A percentile compares a stretch with the other conserved stretches of the same genome.
These are phyloP conservation scores for Colletotrichum lentis DNA, from an alignment of 2,329 filamentous ascomycete species.

Conservation along the genomic window DNA sequence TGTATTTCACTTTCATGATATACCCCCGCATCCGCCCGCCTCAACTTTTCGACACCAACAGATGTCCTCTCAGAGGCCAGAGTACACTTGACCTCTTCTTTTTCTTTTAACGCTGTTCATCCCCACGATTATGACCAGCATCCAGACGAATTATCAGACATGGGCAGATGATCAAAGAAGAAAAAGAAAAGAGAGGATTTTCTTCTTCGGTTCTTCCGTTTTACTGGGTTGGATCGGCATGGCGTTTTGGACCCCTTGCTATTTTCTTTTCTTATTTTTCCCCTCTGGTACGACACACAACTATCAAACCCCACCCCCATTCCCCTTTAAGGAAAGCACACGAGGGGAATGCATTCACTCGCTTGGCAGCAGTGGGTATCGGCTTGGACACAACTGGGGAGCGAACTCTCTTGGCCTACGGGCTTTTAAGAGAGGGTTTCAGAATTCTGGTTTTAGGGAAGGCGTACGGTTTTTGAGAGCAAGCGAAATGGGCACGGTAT, in stretches of 20 bases:
- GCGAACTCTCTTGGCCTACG: slow-evolving; percentile 14
- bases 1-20: slow-evolving; percentile 26
- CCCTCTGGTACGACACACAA: slow-evolving; percentile 19
- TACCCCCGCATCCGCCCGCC: not conserved
- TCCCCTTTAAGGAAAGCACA: slow-evolving; percentile 16
- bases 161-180: slow-evolving; percentile 34
- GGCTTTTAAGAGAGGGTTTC: slow-evolving; percentile 15
- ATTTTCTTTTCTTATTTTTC: slow-evolving; percentile 1
- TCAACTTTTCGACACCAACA: slow-evolving; percentile 20
- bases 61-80: slow-evolving; percentile 29
- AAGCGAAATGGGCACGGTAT: slow-evolving; percentile 29
- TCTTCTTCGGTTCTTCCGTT: slow-evolving; percentile 15
- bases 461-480: slow-evolving; percentile 30
- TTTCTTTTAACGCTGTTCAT: slow-evolving; percentile 12
- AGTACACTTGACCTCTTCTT: slow-evolving; percentile 5
- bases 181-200: slow-evolving; percentile 7
- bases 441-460: slow-evolving; percentile 6
- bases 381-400: slow-evolving; percentile 33
- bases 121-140: slow-evolving; percentile 34
- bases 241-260: slow-evolving; percentile 21
- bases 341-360: slow-evolving; percentile 15
- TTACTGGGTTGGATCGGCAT: slow-evolving; percentile 13
- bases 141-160: slow-evolving; percentile 29
- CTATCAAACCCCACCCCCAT: too few species aligned
- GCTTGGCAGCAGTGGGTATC: slow-evolving; percentile 28